These are phyloP conservation scores for Beauveria medogensis DNA, from an alignment of 2,329 filamentous ascomycete genomes.

Conservation along the genomic window DNA sequence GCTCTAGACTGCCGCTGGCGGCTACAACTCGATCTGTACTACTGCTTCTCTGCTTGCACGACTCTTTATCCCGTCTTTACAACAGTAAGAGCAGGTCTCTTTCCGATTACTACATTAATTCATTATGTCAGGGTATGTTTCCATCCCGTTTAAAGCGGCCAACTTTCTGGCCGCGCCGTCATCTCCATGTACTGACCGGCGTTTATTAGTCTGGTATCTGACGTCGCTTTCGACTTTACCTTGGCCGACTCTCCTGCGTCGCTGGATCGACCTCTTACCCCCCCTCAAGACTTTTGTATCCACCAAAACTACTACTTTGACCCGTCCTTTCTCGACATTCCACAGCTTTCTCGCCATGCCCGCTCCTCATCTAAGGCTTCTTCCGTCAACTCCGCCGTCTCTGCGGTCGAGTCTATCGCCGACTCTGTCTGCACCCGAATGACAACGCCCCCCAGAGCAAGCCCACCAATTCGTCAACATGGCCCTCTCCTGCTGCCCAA, in stretches of 20 bases:
- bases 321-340: constrained; percentile 44
- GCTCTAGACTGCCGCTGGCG: constrained; percentile 9
- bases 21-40: neutral
- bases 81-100: constrained; percentile 17
- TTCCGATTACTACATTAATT: neutral
- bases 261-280: constrained; percentile 23
- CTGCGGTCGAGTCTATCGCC: constrained; percentile 43
- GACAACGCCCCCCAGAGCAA: constrained; percentile 56
- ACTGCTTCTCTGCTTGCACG: neutral
- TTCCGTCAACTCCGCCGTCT: constrained; percentile 55
- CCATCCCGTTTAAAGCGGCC: neutral
- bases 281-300: constrained; percentile 17
- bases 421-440: constrained; percentile 61
- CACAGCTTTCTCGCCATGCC: constrained; percentile 47
- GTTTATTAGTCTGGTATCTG: constrained; percentile 50
- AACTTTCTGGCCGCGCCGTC: neutral
- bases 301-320: constrained; percentile 42
- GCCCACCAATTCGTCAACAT: constrained; percentile 67
- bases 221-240: constrained; percentile 54
- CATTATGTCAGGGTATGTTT: constrained; percentile 29
- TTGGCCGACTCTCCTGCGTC: constrained; percentile 34
- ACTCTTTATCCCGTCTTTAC: neutral
- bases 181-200: constrained; percentile 16
- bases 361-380: constrained; percentile 60
- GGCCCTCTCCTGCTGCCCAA: constrained; percentile 76